phyloP scores from a whole-genome alignment of 306 rosid species.

The Vigna trinervia region DNA sequence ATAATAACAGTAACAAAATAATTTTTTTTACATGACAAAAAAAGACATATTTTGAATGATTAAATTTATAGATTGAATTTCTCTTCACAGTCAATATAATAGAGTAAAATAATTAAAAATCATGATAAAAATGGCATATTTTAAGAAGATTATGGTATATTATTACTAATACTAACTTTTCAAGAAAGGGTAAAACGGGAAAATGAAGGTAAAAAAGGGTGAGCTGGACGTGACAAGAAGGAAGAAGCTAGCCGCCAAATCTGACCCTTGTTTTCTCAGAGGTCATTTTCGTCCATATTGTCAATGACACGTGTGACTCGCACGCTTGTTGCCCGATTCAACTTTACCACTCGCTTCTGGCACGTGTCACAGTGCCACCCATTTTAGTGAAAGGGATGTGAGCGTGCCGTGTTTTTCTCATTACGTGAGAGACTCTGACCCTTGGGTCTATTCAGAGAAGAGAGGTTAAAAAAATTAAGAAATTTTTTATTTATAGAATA shows the following conservation, averaged over 20 bases:
- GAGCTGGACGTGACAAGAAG: conserved; percentile 15
- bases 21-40: too few species aligned
- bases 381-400: not conserved
- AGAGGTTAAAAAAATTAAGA: not conserved
- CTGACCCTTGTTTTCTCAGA: conserved; percentile 31
- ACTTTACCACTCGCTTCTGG: not conserved
- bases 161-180: too few species aligned
- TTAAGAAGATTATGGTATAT: too few species aligned
- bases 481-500: not conserved
- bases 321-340: not conserved
- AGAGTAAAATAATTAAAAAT: too few species aligned
- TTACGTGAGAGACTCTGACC: not conserved
- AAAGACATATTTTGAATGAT: too few species aligned
- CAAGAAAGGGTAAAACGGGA: conserved; percentile 30
- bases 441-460: not conserved
- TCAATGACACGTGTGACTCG: conserved; percentile 30
- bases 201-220: not conserved
- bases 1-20: too few species aligned
- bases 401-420: conserved; percentile 27
- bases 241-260: conserved; percentile 38
- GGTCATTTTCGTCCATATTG: conserved; percentile 32
- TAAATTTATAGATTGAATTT: too few species aligned
- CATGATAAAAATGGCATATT: too few species aligned
- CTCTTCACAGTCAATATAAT: too few species aligned
- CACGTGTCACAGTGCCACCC: not conserved